These are phyloP conservation scores for Gaertneriomyces semiglobifer DNA, from an alignment of 192 early-diverging fungal genomes.

Conservation along the genomic window DNA sequence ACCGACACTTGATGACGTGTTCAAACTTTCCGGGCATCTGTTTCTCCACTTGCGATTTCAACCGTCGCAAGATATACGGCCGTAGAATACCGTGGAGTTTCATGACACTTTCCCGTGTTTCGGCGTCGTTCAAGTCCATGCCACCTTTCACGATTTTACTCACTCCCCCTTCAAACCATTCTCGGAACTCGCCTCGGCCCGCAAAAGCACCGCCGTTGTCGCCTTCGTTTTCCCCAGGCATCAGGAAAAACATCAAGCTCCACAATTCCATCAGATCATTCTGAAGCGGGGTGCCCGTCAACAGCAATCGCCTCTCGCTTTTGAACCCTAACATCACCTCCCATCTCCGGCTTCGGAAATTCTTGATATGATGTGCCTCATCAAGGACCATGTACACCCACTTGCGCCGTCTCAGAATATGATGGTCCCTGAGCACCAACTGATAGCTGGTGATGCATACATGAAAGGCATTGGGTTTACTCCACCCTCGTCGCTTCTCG, in stretches of 20 bases:
- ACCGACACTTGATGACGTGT: slow-evolving; percentile 68
- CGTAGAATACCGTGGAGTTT: slow-evolving; percentile 86
- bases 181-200: slow-evolving; percentile 85
- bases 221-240: slow-evolving; percentile 53
- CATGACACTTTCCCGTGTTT: slow-evolving; percentile 74
- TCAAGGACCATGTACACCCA: slow-evolving; percentile 96
- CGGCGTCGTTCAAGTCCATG: slow-evolving; percentile 50
- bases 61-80: slow-evolving; percentile 88
- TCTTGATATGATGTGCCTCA: slow-evolving; percentile 94
- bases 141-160: slow-evolving; percentile 66
- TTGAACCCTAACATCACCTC: slow-evolving; percentile 79
- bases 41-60: slow-evolving; percentile 87
- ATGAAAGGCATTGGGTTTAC: slow-evolving; percentile 59
- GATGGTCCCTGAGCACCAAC: slow-evolving; percentile 76
- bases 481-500: slow-evolving; percentile 39
- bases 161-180: slow-evolving; percentile 92
- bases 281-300: slow-evolving; percentile 95
- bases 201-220: slow-evolving; percentile 54
- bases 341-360: slow-evolving; percentile 71
- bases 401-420: slow-evolving; percentile 75
- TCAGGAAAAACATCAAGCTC: slow-evolving; percentile 91
- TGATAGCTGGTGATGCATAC: slow-evolving; percentile 89
- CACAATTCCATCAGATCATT: slow-evolving; percentile 96
- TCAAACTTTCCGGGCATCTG: slow-evolving; percentile 91
- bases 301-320: slow-evolving; percentile 75